A percentile compares a stretch with the other conserved stretches of the same genome.
These are phyloP conservation scores for Boletus sp. DNA, from an alignment of 768 basidiomycete species.

Conservation along the genomic window DNA sequence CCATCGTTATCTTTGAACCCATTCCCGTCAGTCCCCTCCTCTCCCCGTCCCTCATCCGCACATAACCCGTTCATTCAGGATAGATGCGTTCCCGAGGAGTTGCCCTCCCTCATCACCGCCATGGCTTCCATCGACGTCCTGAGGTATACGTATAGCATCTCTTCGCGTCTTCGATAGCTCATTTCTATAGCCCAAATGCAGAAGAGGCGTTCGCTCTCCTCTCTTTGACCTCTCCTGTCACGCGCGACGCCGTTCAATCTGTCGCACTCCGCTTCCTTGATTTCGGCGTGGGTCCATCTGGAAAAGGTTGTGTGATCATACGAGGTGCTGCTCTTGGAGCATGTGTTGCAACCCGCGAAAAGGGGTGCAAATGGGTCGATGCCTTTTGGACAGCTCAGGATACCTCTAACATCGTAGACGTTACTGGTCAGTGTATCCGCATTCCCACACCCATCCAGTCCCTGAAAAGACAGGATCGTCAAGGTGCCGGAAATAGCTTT, in stretches of 20 bases:
- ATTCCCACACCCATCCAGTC: not conserved
- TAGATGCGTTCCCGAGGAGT: slow-evolving; percentile 74
- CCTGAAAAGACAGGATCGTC: slow-evolving; percentile 1
- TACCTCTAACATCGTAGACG: slow-evolving; percentile 61
- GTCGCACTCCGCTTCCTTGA: slow-evolving; percentile 64
- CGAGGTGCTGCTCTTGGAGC: slow-evolving; percentile 73
- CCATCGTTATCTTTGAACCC: slow-evolving; percentile 77
- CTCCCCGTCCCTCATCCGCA: not conserved
- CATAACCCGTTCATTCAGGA: slow-evolving; percentile 42
- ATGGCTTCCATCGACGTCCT: slow-evolving; percentile 62
- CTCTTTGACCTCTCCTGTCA: slow-evolving; percentile 43
- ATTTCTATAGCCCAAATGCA: slow-evolving; percentile 68
- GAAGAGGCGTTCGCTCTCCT: slow-evolving; percentile 74
- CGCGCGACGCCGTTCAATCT: slow-evolving; percentile 54
- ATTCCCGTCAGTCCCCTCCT: slow-evolving; percentile 59
- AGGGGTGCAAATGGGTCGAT: slow-evolving; percentile 57
- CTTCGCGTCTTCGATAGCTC: slow-evolving; percentile 1
- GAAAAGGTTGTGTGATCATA: slow-evolving; percentile 64
- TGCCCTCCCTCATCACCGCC: slow-evolving; percentile 60
- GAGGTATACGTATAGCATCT: slow-evolving; percentile 43
- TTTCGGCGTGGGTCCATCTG: slow-evolving; percentile 50
- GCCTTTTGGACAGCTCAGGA: slow-evolving; percentile 65
- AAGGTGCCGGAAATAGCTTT: slow-evolving; percentile 90
- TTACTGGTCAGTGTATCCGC: slow-evolving; percentile 56
- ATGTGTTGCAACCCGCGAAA: slow-evolving; percentile 48